Evolutionary conservation across 2,329 filamentous ascomycete species (phyloP), one percentile per base, ranked within the genome.

Genomic region (Trichophyton rubrum): DNA sequence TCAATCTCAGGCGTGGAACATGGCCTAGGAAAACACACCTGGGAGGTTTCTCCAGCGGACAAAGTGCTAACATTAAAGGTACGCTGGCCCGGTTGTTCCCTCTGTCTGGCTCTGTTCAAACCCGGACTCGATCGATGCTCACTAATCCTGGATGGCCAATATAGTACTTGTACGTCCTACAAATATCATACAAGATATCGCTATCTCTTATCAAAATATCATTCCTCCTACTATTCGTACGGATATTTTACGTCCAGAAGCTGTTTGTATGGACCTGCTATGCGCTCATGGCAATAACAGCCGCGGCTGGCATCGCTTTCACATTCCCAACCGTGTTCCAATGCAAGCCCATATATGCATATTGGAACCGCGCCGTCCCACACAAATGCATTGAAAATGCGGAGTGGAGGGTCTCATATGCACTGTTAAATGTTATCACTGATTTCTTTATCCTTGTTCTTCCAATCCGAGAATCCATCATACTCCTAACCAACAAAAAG

Each of bases 11-110:
- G 58, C 51, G 68, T 72, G 40, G 64, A 67, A 35, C 62, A 69
- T 66, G 72, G 72, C 6, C 69, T 68, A 59, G 71, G 72, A 24
- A 68, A 67, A 61, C 66, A 66, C 13, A 62, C 66, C 7, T 53
- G 30, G 17, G 55, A 60, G 0, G 53, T 62, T 27, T 45, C 58
- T n/a, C 24, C 56, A 27, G 17, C 30, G 17, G 40, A 55, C 27
- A 60, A 38, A 40, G 41, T 53, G 9, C 1, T 51, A 24, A 55
- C 61, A 24, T 45, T 62, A 22, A 62, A 55, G 61, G 61, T 62
- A 20, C 51, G 58, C 24, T 15, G 27, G 5, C 27, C 6, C 13
- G 8, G 22, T 24, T 24, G 22, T 3, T 24, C 22, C 22, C 9
- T 17, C n/a, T 49, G n/a, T 20, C 20, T 9, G 11, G 11, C 20